Evolutionary conservation across 495 filamentous ascomycete genomes (phyloP), one percentile per base, ranked within the genome.

Genomic region (Hyaloscypha hepaticicola): DNA sequence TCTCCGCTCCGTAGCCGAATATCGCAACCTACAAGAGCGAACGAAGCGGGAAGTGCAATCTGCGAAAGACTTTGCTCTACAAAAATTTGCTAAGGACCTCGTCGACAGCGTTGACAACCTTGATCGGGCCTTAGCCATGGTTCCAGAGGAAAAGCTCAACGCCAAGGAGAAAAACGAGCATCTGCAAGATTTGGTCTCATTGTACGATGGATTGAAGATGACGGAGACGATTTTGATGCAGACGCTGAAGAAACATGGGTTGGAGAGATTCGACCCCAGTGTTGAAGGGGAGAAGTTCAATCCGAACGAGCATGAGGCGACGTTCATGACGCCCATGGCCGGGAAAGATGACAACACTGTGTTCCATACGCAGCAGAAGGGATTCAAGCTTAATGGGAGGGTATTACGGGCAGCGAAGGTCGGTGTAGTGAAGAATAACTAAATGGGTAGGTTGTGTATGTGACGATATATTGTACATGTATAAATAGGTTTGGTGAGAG

Each of bases 51-150:
- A 99, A 52, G 86, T 95, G 76, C 89, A 96, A 73, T 75, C 82
- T 34, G 90, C 92, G 45, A 88, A 87, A 66, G 91, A 96, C 79
- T 99, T 94, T 70, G 96, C 96, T 63, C 93, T 99, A 74, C 91
- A 96, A 75, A 85, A 87, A 60, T 99, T 99, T 78, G 92, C 94
- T 72, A 87, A 89, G 74, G 95, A 99, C 77, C 88, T 99, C 48
- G 83, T 99, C 59, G 95, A 98, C 70, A 88, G 83, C 72, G 87
- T 99, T 74, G 95, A 99, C 81, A 99, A 97, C 82, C 87, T 99
- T 58, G 95, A 99, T 77, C 91, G 92, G 65, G 95, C 95, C 55
- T 84, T 99, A 45, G 69, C 79, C 56, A 89, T 86, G 61, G 95
- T 97, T 59, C 87, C 92, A 49, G 72, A 83, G 50, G 88, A 90